Evolutionary conservation across 306 rosid genomes (phyloP), one percentile per base, ranked within the genome.

Genomic region (Lathyrus tuberosus): DNA sequence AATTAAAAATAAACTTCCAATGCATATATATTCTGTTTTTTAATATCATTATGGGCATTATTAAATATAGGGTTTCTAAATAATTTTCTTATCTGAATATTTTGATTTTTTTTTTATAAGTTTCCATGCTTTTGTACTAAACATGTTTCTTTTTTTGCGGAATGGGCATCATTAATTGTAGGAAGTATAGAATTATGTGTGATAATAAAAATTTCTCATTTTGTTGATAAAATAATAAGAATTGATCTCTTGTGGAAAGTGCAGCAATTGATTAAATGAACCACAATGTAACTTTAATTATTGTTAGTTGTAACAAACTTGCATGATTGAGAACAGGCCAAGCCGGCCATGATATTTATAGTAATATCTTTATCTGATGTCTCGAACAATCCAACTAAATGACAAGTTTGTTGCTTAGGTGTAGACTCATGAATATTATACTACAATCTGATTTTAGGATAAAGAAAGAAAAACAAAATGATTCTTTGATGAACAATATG

Each of bases 221-320:
- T 35, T 35, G 10, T 35, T 35, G 10, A 35, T 35, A 6, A 33
- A 33, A 46, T 24, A 69, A 38, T 22, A 72, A 18, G 24, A 54
- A 20, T 26, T 18, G 47, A 1, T 14, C 42, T 18, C 40, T 66
- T 13, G 35, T 41, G 67, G 33, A 22, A 48, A 48, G 61, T 59
- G 66, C 46, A 40, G 31, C 14, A 18, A 62, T 38, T 41, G 80
- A 73, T 44, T 61, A 51, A 72, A 62, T 51, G 68, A 67, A 65
- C 53, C 66, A 51, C 58, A 5, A 47, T 30, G 9, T 17, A 46
- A 70, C 58, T 57, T 63, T 57, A 38, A 64, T 70, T 40, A 47
- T 53, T 8, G 66, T 80, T 75, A 40, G 80, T 75, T 75, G 77
- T 65, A 75, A 80, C 84, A 80, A 80, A 80, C 67, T 14, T 69